These are phyloP conservation scores for Helminthosporium solani DNA, from an alignment of 2,329 filamentous ascomycete genomes.

Conservation along the genomic window DNA sequence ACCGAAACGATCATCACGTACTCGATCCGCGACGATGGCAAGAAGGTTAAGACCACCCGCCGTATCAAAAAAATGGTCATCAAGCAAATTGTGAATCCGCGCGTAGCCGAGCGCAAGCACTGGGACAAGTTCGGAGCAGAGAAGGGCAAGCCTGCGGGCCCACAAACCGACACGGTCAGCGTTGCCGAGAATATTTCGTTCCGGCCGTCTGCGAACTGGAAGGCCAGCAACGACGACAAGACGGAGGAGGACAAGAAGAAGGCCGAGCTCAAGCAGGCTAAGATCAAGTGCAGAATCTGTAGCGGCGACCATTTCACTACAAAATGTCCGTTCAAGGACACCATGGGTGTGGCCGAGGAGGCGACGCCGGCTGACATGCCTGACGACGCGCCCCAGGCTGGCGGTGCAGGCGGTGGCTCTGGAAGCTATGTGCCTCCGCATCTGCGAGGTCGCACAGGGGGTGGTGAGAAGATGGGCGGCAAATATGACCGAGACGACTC, in stretches of 20 bases:
- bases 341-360: slow-evolving; percentile 79
- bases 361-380: slow-evolving; percentile 49
- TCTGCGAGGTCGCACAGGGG: slow-evolving; percentile 74
- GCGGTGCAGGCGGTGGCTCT: slow-evolving; percentile 64
- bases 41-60: slow-evolving; percentile 96
- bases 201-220: slow-evolving; percentile 90
- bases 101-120: slow-evolving; percentile 88
- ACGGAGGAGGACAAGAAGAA: slow-evolving; percentile 71
- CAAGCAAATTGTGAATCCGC: slow-evolving; percentile 92
- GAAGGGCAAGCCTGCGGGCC: slow-evolving; percentile 79
- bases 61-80: slow-evolving; percentile 90
- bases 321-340: slow-evolving; percentile 99
- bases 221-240: slow-evolving; percentile 77
- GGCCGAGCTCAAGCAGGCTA: slow-evolving; percentile 87
- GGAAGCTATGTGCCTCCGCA: slow-evolving; percentile 94
- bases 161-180: slow-evolving; percentile 84
- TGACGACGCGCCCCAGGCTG: slow-evolving; percentile 51
- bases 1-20: slow-evolving; percentile 94
- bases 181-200: slow-evolving; percentile 99
- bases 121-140: slow-evolving; percentile 93
- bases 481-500: slow-evolving; percentile 97
- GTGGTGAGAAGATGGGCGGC: slow-evolving; percentile 82
- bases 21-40: slow-evolving; percentile 86
- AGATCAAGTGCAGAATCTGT: slow-evolving; percentile 99
- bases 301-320: slow-evolving; percentile 98